These are phyloP conservation scores for Colletotrichum euphorbiae DNA, from an alignment of 2,329 filamentous ascomycete species.

Conservation along the genomic window DNA sequence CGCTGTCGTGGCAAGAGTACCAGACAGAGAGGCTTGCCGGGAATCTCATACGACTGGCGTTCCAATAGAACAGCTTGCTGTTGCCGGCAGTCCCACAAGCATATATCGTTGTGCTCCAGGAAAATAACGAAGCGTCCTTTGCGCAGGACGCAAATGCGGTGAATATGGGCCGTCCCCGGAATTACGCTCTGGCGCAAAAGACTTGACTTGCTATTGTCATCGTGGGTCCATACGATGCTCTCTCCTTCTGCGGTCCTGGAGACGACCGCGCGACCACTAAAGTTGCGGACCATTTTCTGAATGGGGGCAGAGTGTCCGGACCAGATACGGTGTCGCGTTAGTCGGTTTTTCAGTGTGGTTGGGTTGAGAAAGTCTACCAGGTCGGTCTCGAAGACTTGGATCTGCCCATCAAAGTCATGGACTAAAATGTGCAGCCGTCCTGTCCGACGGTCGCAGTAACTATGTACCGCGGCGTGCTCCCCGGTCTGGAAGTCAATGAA, in stretches of 20 bases:
- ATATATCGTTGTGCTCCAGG: conserved; percentile 76
- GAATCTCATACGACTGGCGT: conserved; percentile 66
- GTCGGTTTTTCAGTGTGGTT: conserved; percentile 67
- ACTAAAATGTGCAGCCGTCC: conserved; percentile 79
- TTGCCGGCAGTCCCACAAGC: conserved; percentile 82
- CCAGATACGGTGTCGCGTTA: conserved; percentile 76
- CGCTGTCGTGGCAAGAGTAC: conserved; percentile 76
- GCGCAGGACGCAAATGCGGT: conserved; percentile 81
- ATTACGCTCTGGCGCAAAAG: conserved; percentile 77
- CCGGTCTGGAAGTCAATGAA: conserved; percentile 59
- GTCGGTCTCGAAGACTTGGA: conserved; percentile 84
- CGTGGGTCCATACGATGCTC: conserved; percentile 85
- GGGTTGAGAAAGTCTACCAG: conserved; percentile 86
- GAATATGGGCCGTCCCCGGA: conserved; percentile 76
- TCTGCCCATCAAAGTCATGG: conserved; percentile 86
- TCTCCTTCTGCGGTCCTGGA: conserved; percentile 84
- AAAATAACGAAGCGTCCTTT: conserved; percentile 86
- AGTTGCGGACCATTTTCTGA: conserved; percentile 88
- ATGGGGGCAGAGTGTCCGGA: conserved; percentile 85
- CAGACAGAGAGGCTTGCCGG: conserved; percentile 82
- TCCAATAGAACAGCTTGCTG: conserved; percentile 69
- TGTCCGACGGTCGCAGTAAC: conserved; percentile 74
- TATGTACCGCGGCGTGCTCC: conserved; percentile 74
- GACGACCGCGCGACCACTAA: conserved; percentile 81
- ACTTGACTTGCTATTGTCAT: conserved; percentile 61